Evolutionary conservation across 1,284 basidiomycete species (phyloP), one percentile per base, ranked within the genome.

Genomic region (Ustilago tritici): DNA sequence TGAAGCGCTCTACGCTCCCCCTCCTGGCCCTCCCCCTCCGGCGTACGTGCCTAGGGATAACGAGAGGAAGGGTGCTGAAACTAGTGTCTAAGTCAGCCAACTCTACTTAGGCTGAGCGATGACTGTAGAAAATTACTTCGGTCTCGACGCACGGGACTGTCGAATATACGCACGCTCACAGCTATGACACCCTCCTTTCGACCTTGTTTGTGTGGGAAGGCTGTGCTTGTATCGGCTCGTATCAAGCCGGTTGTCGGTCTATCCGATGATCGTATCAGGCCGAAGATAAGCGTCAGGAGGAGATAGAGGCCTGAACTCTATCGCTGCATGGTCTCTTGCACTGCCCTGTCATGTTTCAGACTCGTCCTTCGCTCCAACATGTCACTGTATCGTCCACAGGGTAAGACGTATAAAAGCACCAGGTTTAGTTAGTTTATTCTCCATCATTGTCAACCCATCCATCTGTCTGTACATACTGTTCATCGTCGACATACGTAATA

Each of bases 21-120:
- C 75, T n/a, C 60, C 59, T 23, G 70, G 75, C 8, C 58, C 67
- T 3, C 75, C 75, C 14, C 75, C 75, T 5, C 70, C 75, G 56
- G 70, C 75, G 0, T 77, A 77, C 61, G 64, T 67, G 53, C 75
- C 75, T 8, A 47, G 49, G 19, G 23, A 52, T 35, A 50, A 17
- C 28, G 61, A 71, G n/a, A 62, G 65, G 54, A 76, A 76, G 54
- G 50, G 28, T 8, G 46, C 55, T 11, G 70, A 69, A 36, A 53
- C 57, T 11, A 66, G 56, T 14, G 74, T 69, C 31, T 76, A 57
- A 65, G 41, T 11, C 31, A 36, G 15, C 23, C 10, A 28, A 4
- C 6, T 35, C 19, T 5, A 8, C 15, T 11, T 19, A 50, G 28
- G 15, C 12, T 32, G 12, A 50, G 23, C 49, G 49, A 4, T 46